These are phyloP conservation scores for Mycena olivaceomarginata DNA, from an alignment of 768 basidiomycete species.

Conservation along the genomic window DNA sequence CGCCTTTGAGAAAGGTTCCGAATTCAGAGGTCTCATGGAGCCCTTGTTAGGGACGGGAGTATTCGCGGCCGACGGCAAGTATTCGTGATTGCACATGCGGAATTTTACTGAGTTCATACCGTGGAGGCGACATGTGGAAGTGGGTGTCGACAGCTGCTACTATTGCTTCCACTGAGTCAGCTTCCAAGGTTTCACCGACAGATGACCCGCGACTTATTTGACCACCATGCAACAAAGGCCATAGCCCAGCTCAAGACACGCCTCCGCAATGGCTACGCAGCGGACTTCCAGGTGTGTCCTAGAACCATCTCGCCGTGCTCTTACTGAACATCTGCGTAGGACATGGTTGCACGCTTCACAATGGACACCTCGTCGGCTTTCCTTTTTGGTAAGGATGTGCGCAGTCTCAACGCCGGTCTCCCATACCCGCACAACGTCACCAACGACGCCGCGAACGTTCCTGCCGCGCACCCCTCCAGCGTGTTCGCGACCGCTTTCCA, in stretches of 20 bases:
- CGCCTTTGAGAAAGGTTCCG: slow-evolving; percentile 64
- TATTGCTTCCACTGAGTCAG: not conserved
- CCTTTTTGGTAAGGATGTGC: slow-evolving; percentile 70
- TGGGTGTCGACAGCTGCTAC: too few species aligned
- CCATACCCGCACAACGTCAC: slow-evolving; percentile 64
- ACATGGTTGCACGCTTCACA: slow-evolving; percentile 74
- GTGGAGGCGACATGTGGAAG: slow-evolving; percentile 76
- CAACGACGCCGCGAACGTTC: not conserved
- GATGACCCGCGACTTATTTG: slow-evolving; percentile 80
- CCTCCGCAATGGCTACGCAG: slow-evolving; percentile 65
- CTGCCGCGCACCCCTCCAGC: slow-evolving; percentile 25
- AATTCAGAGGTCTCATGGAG: slow-evolving; percentile 27
- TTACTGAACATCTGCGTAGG: slow-evolving; percentile 56
- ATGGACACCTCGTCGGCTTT: slow-evolving; percentile 77
- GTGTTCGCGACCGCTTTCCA: slow-evolving; percentile 70
- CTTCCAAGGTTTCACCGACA: slow-evolving; percentile 72
- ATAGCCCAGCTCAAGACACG: slow-evolving; percentile 66
- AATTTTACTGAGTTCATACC: not conserved
- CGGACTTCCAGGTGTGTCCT: slow-evolving; percentile 78
- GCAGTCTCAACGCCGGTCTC: slow-evolving; percentile 66
- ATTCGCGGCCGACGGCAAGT: slow-evolving; percentile 75
- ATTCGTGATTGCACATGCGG: not conserved
- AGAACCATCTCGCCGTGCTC: too few species aligned
- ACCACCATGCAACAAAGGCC: slow-evolving; percentile 71
- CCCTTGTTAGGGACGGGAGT: slow-evolving; percentile 74